These are phyloP conservation scores for Fallopia convolvulus DNA, from an alignment of 148 eudicot genomes.

Conservation along the genomic window DNA sequence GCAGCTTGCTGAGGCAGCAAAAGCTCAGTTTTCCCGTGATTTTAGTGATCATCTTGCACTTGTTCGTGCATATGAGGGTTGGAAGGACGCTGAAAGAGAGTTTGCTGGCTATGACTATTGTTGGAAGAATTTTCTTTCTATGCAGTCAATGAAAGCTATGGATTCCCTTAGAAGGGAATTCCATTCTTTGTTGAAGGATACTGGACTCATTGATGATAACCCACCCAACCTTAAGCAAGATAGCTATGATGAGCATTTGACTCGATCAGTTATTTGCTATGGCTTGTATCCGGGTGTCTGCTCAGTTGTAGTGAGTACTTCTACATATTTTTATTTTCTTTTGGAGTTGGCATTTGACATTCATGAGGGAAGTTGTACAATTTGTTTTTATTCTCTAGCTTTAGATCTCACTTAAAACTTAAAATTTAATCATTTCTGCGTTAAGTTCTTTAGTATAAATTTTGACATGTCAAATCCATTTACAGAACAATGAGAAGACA, in stretches of 20 bases:
- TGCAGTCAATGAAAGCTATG: constrained; percentile 93
- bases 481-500: constrained; percentile 84
- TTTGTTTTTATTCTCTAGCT: not conserved
- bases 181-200: constrained; percentile 64
- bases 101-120: constrained; percentile 77
- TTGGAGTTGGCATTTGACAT: not conserved
- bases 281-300: constrained; percentile 97
- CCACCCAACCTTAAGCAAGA: constrained; percentile 35
- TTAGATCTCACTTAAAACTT: not conserved
- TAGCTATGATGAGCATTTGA: constrained; percentile 66
- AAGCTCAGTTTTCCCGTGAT: constrained; percentile 74
- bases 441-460: constrained; percentile 6
- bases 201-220: constrained; percentile 71
- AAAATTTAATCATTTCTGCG: not conserved
- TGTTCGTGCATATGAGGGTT: constrained; percentile 90
- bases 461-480: constrained; percentile 12
- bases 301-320: constrained; percentile 80
- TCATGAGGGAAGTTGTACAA: not conserved
- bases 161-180: constrained; percentile 86
- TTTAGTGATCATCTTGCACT: constrained; percentile 92
- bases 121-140: constrained; percentile 90
- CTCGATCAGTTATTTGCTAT: constrained; percentile 82
- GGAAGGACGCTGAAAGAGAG: constrained; percentile 79
- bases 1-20: constrained; percentile 96
- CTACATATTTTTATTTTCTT: not conserved